A percentile compares a stretch with the other conserved stretches of the same genome.
These are phyloP conservation scores for Aristolochia contorta DNA, from an alignment of 164 flowering plant species.

Conservation along the genomic window DNA sequence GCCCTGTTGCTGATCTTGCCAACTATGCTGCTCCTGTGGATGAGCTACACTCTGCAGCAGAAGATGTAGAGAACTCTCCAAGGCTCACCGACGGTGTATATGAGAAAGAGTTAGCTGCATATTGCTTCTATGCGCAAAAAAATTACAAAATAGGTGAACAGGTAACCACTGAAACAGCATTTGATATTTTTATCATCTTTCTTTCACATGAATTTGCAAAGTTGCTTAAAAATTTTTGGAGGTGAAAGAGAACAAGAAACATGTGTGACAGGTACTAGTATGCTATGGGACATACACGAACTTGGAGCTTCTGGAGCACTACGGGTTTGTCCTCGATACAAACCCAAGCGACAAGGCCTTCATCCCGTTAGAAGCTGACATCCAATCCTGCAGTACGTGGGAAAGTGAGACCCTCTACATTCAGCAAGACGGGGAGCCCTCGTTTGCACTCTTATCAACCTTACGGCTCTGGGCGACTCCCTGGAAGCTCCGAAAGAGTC, in stretches of 20 bases:
- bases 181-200: neutral
- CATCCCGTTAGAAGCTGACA: constrained; percentile 41
- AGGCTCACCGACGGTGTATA: constrained; percentile 75
- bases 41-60: constrained; percentile 22
- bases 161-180: constrained; percentile 25
- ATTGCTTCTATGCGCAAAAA: constrained; percentile 83
- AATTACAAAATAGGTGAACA: constrained; percentile 68
- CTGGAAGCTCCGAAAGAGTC: constrained; percentile 37
- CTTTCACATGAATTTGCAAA: too few species aligned
- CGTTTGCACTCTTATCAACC: constrained; percentile 65
- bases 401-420: constrained; percentile 57
- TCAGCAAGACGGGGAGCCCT: constrained; percentile 67
- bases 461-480: constrained; percentile 76
- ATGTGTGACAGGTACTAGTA: constrained; percentile 54
- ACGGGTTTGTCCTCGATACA: constrained; percentile 64
- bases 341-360: constrained; percentile 81
- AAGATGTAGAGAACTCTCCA: constrained; percentile 27
- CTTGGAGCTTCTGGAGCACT: constrained; percentile 92
- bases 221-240: too few species aligned
- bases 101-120: constrained; percentile 45
- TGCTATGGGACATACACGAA: constrained; percentile 89
- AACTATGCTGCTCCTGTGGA: constrained; percentile 86
- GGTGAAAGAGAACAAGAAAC: too few species aligned
- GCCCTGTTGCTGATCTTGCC: constrained; percentile 92
- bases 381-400: constrained; percentile 46